A percentile compares a stretch with the other conserved stretches of the same genome.
phyloP scores from a whole-genome alignment of 352 stramenopile genomes.

The Hyaloperonospora arabidopsidis region DNA sequence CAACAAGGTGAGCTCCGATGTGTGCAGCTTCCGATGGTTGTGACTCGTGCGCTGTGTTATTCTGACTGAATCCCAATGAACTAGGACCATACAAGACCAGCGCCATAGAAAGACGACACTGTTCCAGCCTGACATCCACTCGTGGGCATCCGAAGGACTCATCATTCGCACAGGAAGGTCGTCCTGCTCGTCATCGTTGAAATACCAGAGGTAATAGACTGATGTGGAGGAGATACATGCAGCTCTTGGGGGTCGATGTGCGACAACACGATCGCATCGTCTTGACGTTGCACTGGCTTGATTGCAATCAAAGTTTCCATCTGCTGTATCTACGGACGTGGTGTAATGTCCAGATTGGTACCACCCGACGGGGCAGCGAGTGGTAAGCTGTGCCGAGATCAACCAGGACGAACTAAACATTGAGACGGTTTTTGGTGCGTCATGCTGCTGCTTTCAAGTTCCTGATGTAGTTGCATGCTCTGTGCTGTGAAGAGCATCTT shows the following conservation, averaged over 20 bases:
- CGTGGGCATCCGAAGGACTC: conserved; percentile 8
- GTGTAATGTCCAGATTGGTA: conserved; percentile 65
- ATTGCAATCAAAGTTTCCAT: conserved; percentile 62
- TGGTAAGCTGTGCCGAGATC: conserved; percentile 71
- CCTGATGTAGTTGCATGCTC: background rate
- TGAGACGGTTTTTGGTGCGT: conserved; percentile 62
- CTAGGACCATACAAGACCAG: conserved; percentile 5
- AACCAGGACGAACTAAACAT: conserved; percentile 48
- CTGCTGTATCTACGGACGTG: conserved; percentile 69
- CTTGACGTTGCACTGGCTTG: conserved; percentile 71
- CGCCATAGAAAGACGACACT: conserved; percentile 11
- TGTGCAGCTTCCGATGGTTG: background rate
- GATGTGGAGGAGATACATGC: background rate
- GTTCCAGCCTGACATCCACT: conserved; percentile 12
- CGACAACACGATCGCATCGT: conserved; percentile 45
- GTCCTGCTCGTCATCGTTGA: background rate
- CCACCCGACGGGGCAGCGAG: conserved; percentile 68
- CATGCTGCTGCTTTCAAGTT: no score
- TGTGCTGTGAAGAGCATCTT: background rate
- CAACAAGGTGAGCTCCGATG: conserved; percentile 21
- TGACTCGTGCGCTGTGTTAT: conserved; percentile 9
- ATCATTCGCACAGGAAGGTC: conserved; percentile 26
- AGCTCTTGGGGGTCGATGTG: conserved; percentile 67
- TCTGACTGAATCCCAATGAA: conserved; percentile 1
- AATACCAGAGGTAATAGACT: background rate